phyloP scores from a whole-genome alignment of 768 basidiomycete species.

The Coprinopsis cinerea region DNA sequence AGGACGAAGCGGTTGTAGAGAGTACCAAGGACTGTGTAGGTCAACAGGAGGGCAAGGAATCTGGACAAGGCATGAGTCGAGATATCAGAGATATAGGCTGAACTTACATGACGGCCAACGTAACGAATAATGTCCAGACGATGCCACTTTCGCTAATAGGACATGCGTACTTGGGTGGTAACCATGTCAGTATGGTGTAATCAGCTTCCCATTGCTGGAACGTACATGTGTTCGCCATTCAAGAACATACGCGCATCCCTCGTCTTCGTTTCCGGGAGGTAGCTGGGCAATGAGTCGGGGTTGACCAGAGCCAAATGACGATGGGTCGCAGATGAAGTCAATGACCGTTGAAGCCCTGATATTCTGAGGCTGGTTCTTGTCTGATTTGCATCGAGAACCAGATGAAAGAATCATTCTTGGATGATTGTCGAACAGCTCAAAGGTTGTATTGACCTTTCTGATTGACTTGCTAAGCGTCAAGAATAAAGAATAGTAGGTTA shows the following conservation, averaged over 20 bases:
- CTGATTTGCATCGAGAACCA: conserved; percentile 60
- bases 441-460: conserved; percentile 60
- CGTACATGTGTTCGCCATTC: conserved; percentile 82
- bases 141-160: conserved; percentile 54
- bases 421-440: conserved; percentile 45
- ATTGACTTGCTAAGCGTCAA: neutral
- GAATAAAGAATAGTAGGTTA: neutral
- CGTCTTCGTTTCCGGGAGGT: conserved; percentile 55
- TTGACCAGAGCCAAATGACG: conserved; percentile 48
- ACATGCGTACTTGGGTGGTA: conserved; percentile 55
- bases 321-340: conserved; percentile 75
- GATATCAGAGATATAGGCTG: conserved; percentile 9
- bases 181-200: neutral
- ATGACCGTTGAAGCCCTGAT: conserved; percentile 60
- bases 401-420: conserved; percentile 52
- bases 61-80: conserved; percentile 27
- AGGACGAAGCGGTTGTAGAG: conserved; percentile 79
- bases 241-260: conserved; percentile 71
- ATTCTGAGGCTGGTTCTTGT: conserved; percentile 26
- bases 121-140: conserved; percentile 45
- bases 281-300: conserved; percentile 60
- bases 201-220: neutral
- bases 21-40: conserved; percentile 63
- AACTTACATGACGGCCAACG: conserved; percentile 55
- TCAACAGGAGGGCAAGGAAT: conserved; percentile 46